Evolutionary conservation across 768 basidiomycete genomes (phyloP).

Genomic region (Rubroboletus satanas): DNA sequence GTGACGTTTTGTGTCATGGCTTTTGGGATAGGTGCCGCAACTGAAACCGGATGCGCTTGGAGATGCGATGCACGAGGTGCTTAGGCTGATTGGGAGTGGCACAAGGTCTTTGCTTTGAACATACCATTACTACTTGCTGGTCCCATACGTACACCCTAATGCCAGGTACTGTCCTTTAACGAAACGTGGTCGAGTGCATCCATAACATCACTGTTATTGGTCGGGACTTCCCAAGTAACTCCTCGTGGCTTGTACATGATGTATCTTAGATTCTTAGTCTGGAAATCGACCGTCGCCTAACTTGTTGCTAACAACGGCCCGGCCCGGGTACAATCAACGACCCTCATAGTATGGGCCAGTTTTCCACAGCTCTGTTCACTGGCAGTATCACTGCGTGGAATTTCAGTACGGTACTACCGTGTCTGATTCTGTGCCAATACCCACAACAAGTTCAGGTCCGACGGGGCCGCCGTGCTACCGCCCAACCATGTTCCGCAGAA

Average conservation of each 20-base stretch:
- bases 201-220: background rate
- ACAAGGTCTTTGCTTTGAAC: constrained; percentile 16
- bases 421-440: background rate
- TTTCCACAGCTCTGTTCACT: background rate
- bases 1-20: background rate
- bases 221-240: background rate
- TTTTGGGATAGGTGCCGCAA: constrained; percentile 22
- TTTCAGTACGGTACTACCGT: background rate
- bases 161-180: background rate
- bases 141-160: background rate
- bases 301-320: background rate
- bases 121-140: background rate
- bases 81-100: constrained; percentile 10
- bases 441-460: background rate
- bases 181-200: background rate
- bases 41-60: constrained; percentile 29
- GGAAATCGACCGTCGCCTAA: background rate
- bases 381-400: background rate
- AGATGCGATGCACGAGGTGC: constrained; percentile 24
- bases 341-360: background rate
- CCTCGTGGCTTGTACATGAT: background rate
- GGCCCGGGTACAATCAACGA: background rate
- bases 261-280: background rate
- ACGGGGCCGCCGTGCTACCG: background rate
- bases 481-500: constrained; percentile 18